These are phyloP conservation scores for Corymbia calophylla DNA, from an alignment of 441 rosid genomes.

Conservation along the genomic window DNA sequence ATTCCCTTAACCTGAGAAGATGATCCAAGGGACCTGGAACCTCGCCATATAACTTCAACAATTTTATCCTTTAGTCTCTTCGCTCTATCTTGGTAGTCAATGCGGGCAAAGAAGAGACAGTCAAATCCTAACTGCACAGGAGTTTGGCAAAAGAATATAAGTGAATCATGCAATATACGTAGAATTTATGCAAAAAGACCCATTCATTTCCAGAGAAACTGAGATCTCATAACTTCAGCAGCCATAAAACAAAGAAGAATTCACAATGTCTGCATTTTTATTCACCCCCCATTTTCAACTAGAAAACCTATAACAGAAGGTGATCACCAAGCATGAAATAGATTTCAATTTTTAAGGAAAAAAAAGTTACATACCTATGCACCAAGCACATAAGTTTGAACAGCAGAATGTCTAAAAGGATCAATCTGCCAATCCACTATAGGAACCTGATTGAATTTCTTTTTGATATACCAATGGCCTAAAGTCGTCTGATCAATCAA, in stretches of 20 bases:
- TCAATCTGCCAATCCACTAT: constrained; percentile 82
- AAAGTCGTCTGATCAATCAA: constrained; percentile 73
- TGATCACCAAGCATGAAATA: neutral
- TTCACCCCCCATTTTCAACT: neutral
- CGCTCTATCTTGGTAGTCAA: constrained; percentile 73
- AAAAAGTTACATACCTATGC: constrained; percentile 39
- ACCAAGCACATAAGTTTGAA: constrained; percentile 66
- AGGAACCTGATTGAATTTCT: constrained; percentile 52
- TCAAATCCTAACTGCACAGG: constrained; percentile 61
- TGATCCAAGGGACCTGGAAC: constrained; percentile 68
- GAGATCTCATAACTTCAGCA: neutral
- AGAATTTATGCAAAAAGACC: neutral
- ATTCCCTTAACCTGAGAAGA: constrained; percentile 50
- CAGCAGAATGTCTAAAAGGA: constrained; percentile 77
- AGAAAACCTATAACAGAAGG: neutral
- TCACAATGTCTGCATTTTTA: neutral
- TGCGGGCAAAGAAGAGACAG: constrained; percentile 71
- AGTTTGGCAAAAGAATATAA: neutral
- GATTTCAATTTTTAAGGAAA: neutral
- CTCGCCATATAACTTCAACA: constrained; percentile 72
- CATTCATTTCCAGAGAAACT: neutral
- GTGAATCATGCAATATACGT: neutral
- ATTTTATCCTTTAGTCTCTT: constrained; percentile 55
- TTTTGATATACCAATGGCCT: constrained; percentile 58
- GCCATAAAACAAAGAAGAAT: neutral